Conservation (phyloP, 768 basidiomycete species). For the Collybia sp. region DNA sequence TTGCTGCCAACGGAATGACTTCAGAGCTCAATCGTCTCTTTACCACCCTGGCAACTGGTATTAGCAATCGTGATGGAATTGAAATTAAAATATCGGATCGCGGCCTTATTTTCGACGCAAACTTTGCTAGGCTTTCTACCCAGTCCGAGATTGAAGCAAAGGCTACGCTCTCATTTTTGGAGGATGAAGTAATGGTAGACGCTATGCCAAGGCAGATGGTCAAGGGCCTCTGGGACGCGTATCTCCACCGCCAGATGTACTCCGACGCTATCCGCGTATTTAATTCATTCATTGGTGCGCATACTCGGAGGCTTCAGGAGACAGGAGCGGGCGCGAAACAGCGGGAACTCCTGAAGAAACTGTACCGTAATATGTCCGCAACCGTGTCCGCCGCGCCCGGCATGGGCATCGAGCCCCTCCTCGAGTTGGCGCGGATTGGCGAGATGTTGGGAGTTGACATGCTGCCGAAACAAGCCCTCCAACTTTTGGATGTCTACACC, state of each 20-base stretch:
- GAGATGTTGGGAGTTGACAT: no score
- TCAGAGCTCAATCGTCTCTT: slow-evolving; percentile 56
- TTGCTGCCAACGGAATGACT: slow-evolving; percentile 43
- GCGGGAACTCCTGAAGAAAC: slow-evolving; percentile 28
- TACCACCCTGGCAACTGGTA: slow-evolving; percentile 21
- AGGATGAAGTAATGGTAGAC: background rate
- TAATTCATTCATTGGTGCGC: slow-evolving; percentile 7
- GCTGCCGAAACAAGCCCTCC: no score
- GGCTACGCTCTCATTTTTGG: slow-evolving; percentile 17
- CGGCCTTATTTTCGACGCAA: slow-evolving; percentile 29
- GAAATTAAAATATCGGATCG: slow-evolving; percentile 31
- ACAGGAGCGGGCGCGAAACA: background rate
- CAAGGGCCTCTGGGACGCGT: slow-evolving; percentile 21
- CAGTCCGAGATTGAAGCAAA: background rate
- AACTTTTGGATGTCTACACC: slow-evolving; percentile 40
- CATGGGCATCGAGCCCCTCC: no score
- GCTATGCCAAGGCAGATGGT: slow-evolving; percentile 3
- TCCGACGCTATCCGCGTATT: slow-evolving; percentile 15
- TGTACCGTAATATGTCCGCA: slow-evolving; percentile 18
- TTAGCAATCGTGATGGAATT: slow-evolving; percentile 27
- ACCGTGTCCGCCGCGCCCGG: background rate
- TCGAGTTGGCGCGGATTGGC: no score
- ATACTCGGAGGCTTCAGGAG: slow-evolving; percentile 2
- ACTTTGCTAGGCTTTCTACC: no score
- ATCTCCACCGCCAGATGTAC: slow-evolving; percentile 23